Base-by-base conservation (phyloP, 148 eudicot species). In the Silene latifolia region DNA sequence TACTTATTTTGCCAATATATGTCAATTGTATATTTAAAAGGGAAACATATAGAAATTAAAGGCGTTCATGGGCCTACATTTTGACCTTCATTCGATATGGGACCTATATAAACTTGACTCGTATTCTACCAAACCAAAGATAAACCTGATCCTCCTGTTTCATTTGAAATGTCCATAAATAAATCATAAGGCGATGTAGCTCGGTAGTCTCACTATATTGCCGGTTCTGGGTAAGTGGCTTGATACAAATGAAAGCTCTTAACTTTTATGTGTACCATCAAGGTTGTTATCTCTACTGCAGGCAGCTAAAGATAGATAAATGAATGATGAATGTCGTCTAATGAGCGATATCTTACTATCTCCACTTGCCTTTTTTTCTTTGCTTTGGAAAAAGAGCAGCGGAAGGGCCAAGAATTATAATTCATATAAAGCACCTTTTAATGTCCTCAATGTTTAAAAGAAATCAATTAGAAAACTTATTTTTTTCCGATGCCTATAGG, bases 401-500 rank as follows among this genome's bases (percentile, higher is more conserved):
- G 29, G 72, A 69, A 48, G 35, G 72, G 56, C 11, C 11, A 9
- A 18, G 71, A 35, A 9, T 7, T 12, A 67, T 19, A 18, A 0
- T 51, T 29, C 18, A 35, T 17, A 35, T 17, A 14, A 39, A 67
- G 17, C 15, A 9, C 4, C 8, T 69, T 13, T 48, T 2, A 29
- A 21, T 17, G 48, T 71, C 35, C 8, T 53, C 14, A 27, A 48
- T 27, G 44, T 67, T 72, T 14, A 6, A 8, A 14, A 54, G 7
- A 60, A 19, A 6, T 70, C 20, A 24, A 24, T 70, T 14, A 51
- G 19, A 69, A 68, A 68, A 51, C 14, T 21, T 13, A 13, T 10
- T 21, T 69, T 23, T 2, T 69, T 69, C 59, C 24, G 60, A 29
- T 21, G 59, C 72, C 35, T 48, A 51, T 47, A 51, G 73, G 51